Evolutionary conservation across 2,329 filamentous ascomycete species (phyloP), one percentile per base, ranked within the genome.

Genomic region (Diaporthe sp.): DNA sequence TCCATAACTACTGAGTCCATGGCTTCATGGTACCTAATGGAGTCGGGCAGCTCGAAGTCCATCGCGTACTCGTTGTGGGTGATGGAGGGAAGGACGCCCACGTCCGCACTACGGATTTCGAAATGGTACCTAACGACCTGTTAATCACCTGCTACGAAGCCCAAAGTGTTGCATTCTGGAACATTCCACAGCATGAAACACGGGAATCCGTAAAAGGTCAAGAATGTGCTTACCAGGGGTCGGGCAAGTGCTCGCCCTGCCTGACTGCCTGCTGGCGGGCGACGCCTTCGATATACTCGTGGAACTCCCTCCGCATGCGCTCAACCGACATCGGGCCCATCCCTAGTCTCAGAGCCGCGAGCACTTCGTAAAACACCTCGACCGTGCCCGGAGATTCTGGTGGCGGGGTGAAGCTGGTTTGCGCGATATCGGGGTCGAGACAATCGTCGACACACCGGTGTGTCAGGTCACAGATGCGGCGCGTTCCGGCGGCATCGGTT

Each of bases 31-130:
- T 65, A 65, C 60, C 60, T 44, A 1, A 65, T 65, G 25, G 60
- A 65, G 42, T 65, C 60, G 12, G 60, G 60, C 8, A 65, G 39
- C 60, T 65, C 60, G 10, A 65, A 65, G 25, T 65, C 60, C 60
- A 65, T 65, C 8, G 60, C 60, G 25, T 65, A 65, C 60, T 65
- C 60, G 60, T 65, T 65, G n/a, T 65, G 60, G 2, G 60, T 65
- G n/a, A 65, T 65, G 15, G 60, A 65, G 1, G 60, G 60, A 3
- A 65, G 31, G 15, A 65, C 60, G 25, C 60, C 60, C 7, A 65
- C 60, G 3, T 65, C 60, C 9, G 60, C 60, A 17, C 39, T 31
- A 1, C 60, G 60, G 15, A 65, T 65, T 8, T 65, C 60, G 1
- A 65, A 65, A 22, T 65, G 60, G 15, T 65, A 65, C 37, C 37